phyloP scores from a whole-genome alignment of 2,329 filamentous ascomycete species.

The Talaromyces sp. region DNA sequence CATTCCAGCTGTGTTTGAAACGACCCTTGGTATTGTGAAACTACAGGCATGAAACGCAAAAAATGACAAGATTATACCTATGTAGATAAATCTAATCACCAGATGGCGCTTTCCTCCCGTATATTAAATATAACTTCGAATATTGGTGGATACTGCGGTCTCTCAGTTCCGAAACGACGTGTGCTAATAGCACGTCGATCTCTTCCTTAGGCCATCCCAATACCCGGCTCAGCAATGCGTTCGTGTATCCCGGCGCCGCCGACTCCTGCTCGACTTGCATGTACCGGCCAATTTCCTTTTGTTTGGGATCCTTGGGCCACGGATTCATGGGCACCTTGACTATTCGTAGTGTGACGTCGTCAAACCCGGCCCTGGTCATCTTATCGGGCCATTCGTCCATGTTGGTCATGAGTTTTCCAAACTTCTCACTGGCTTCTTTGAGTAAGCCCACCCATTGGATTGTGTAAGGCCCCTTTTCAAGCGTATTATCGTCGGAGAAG shows the following conservation, averaged over 20 bases:
- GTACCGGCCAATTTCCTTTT: constrained; percentile 38
- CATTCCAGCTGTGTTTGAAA: no score
- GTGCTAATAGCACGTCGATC: constrained; percentile 32
- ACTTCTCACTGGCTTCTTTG: constrained; percentile 23
- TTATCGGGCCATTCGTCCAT: constrained; percentile 8
- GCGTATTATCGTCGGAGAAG: constrained; percentile 25
- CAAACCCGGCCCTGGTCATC: constrained; percentile 4
- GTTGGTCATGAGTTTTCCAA: constrained; percentile 28
- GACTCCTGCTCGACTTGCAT: constrained; percentile 26
- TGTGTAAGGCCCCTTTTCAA: constrained; percentile 20
- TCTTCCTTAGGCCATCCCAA: constrained; percentile 32
- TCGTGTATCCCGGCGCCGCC: constrained; percentile 25
- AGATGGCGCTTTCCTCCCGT: constrained; percentile 20
- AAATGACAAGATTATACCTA: no score
- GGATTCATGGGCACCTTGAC: constrained; percentile 41
- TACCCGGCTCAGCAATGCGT: constrained; percentile 26
- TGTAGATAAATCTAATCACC: background rate
- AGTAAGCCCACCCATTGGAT: constrained; percentile 22
- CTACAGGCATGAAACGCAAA: no score
- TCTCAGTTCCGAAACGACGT: constrained; percentile 33
- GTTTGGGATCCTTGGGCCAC: constrained; percentile 44
- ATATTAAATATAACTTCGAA: constrained; percentile 25
- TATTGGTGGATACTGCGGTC: constrained; percentile 34
- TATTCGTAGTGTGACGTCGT: constrained; percentile 1
- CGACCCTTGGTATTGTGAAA: no score